Percentiles rank a stretch among this genome's conserved stretches.
These are phyloP conservation scores for Metarhizium sp. DNA, from an alignment of 2,329 filamentous ascomycete species.

Conservation along the genomic window DNA sequence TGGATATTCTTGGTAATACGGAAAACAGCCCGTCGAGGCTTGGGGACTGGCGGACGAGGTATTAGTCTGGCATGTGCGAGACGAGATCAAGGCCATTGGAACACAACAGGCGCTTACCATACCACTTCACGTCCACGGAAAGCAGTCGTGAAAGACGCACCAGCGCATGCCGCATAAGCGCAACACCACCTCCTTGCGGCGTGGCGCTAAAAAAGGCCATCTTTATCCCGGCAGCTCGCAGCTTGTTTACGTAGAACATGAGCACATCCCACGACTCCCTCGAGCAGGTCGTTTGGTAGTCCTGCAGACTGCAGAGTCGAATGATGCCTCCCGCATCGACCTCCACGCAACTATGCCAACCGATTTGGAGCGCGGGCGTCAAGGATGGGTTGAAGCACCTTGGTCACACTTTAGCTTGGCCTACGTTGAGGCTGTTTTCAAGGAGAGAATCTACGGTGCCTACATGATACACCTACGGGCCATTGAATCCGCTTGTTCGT, in stretches of 20 bases:
- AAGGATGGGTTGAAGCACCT: slow-evolving; percentile 63
- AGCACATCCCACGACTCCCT: slow-evolving; percentile 56
- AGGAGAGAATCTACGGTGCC: neutral
- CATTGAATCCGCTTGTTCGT: slow-evolving; percentile 77
- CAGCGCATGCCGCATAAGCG: slow-evolving; percentile 71
- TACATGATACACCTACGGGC: slow-evolving; percentile 69
- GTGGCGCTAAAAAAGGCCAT: slow-evolving; percentile 75
- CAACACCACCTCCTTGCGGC: slow-evolving; percentile 74
- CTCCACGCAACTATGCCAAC: slow-evolving; percentile 58
- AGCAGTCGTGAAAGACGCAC: slow-evolving; percentile 60
- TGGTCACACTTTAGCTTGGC: slow-evolving; percentile 17
- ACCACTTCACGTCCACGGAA: slow-evolving; percentile 66
- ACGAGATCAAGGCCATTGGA: no score
- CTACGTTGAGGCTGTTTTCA: no score
- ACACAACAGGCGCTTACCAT: slow-evolving; percentile 27
- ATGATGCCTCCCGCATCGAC: slow-evolving; percentile 60
- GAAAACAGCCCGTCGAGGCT: no score
- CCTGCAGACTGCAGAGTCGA: slow-evolving; percentile 43
- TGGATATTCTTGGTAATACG: no score
- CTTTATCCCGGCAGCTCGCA: slow-evolving; percentile 55
- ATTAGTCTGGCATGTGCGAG: no score
- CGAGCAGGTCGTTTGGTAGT: slow-evolving; percentile 53
- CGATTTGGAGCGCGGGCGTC: slow-evolving; percentile 58
- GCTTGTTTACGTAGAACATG: slow-evolving; percentile 50
- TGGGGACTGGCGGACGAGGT: no score